A percentile compares a stretch with the other conserved stretches of the same genome.
Evolutionary conservation across 163 green algal species (phyloP).

Genomic region (Smithsoniella earleae): DNA sequence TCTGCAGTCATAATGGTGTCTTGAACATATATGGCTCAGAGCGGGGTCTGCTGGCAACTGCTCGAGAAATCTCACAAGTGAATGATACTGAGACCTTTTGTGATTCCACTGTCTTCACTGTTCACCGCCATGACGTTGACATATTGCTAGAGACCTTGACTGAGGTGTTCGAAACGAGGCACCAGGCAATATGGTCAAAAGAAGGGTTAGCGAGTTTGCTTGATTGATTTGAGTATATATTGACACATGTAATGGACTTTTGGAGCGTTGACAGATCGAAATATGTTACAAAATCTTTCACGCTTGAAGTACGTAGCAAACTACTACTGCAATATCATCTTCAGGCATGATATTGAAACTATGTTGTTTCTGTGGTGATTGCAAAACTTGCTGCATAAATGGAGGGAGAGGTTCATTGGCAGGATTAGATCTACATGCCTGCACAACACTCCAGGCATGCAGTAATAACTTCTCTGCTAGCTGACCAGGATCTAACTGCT

Average conservation of each 20-base stretch:
- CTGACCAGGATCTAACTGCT: conserved; percentile 22
- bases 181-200: not conserved
- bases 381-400: conserved; percentile 1
- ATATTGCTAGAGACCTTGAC: conserved; percentile 19
- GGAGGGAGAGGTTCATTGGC: not conserved
- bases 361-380: not conserved
- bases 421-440: not conserved
- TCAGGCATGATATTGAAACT: conserved; percentile 14
- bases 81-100: not conserved
- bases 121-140: conserved; percentile 21
- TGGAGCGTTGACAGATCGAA: too few species aligned
- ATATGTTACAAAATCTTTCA: too few species aligned
- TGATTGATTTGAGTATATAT: too few species aligned
- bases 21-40: conserved; percentile 15
- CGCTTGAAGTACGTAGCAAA: conserved; percentile 17
- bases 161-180: not conserved
- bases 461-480: conserved; percentile 8
- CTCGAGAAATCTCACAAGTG: conserved; percentile 3
- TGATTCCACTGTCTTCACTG: conserved; percentile 10
- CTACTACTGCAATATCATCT: conserved; percentile 28
- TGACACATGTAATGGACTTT: too few species aligned
- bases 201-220: conserved; percentile 1
- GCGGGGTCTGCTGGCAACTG: not conserved
- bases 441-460: not conserved
- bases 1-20: conserved; percentile 8